Evolutionary conservation across 108 stramenopile genomes (phyloP), one percentile per base, ranked within the genome.

Genomic region (Cyclotella atomus): DNA sequence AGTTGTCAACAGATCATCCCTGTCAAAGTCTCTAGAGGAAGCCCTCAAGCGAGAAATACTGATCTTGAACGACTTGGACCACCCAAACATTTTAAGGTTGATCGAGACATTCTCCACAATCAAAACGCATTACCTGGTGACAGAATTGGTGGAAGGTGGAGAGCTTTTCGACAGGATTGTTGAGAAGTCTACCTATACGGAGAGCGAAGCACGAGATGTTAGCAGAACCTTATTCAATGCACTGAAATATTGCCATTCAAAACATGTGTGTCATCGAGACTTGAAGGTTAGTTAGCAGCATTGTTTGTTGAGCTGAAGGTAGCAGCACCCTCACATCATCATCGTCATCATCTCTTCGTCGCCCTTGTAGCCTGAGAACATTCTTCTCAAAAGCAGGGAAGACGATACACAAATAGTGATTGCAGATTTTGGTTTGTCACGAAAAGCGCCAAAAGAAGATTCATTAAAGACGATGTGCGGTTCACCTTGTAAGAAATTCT

Each of bases 131-230:
- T 97, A 93, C 80, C 84, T 97, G 25, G 91, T 97, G 1, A 91
- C 94, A 17, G 97, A 98, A 76, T 83, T 88, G 24, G 84, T 91
- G 85, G 66, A 64, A 27, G 97, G 97, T 56, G 94, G 93, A 20
- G 97, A 97, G 83, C 74, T 97, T 41, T 97, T 96, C 77, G 97
- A 96, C 75, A 74, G 95, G 41, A 96, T 97, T 50, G 97, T 96
- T 0, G 86, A 92, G 56, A 91, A 95, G 71, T 82, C 85, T 41
- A 82, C 91, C 34, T 96, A 96, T 83, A 90, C 86, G 21, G 97
- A 97, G 70, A 82, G 75, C 59, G 88, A 94, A 68, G 95, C 97
- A 17, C 78, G 90, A 6, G 79, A 89, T 69, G 83, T 83, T 24
- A 86, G 91, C 63, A 68, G 61, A 20, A 86, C 89, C 61, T 81